Evolutionary conservation across 1,284 basidiomycete species (phyloP).

Genomic region (Blastosporella zonata): DNA sequence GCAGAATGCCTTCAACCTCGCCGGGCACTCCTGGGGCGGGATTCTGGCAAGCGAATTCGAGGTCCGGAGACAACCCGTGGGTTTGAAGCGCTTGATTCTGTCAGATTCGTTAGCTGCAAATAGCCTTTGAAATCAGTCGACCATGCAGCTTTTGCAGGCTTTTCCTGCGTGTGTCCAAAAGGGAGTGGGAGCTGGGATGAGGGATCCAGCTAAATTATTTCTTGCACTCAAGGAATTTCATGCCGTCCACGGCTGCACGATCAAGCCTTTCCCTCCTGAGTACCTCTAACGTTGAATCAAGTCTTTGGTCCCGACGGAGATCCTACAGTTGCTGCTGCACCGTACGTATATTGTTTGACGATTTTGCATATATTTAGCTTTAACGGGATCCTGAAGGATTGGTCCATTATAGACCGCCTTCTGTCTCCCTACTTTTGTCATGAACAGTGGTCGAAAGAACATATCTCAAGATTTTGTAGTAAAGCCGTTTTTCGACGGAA

Average conservation of each 20-base stretch:
- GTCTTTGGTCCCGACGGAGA: slow-evolving; percentile 25
- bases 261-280: slow-evolving; percentile 26
- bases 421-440: slow-evolving; percentile 31
- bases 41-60: slow-evolving; percentile 16
- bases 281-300: slow-evolving; percentile 16
- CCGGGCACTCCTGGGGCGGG: slow-evolving; percentile 19
- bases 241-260: slow-evolving; percentile 23
- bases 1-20: slow-evolving; percentile 11
- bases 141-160: slow-evolving; percentile 18
- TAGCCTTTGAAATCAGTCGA: slow-evolving; percentile 27
- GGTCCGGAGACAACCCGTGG: slow-evolving; percentile 14
- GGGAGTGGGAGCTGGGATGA: slow-evolving; percentile 21
- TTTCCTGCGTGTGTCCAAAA: slow-evolving; percentile 27
- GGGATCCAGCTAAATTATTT: slow-evolving; percentile 21
- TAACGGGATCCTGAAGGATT: slow-evolving; percentile 28
- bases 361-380: not conserved
- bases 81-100: slow-evolving; percentile 21
- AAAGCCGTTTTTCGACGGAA: slow-evolving; percentile 31
- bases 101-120: slow-evolving; percentile 31
- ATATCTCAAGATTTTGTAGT: slow-evolving; percentile 34
- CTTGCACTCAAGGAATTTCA: slow-evolving; percentile 24
- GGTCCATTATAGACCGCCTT: slow-evolving; percentile 31
- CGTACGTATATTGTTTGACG: slow-evolving; percentile 19
- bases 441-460: slow-evolving; percentile 36
- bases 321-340: slow-evolving; percentile 24